These are phyloP conservation scores for Mycena vulgaris DNA, from an alignment of 768 basidiomycete species.

Conservation along the genomic window DNA sequence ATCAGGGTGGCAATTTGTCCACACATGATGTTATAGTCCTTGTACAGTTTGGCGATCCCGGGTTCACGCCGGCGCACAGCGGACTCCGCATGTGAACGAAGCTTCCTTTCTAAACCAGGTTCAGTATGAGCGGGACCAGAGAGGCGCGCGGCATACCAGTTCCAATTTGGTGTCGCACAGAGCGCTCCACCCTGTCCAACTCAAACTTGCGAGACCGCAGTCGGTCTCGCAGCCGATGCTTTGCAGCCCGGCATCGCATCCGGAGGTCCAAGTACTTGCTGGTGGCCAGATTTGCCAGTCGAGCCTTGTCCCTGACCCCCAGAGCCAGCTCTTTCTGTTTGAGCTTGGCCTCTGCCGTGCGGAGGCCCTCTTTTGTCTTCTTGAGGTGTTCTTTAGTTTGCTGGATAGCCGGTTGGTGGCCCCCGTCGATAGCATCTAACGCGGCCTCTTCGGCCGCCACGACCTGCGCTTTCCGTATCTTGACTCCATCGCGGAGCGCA, in stretches of 20 bases:
- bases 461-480: background rate
- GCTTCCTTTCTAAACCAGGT: constrained; percentile 41
- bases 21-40: constrained; percentile 49
- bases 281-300: constrained; percentile 24
- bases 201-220: constrained; percentile 48
- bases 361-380: background rate
- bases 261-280: constrained; percentile 37
- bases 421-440: background rate
- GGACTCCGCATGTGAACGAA: constrained; percentile 46
- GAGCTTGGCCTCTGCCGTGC: background rate
- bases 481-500: background rate
- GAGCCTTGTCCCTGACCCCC: constrained; percentile 9
- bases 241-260: constrained; percentile 45
- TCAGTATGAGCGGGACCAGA: constrained; percentile 23
- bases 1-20: constrained; percentile 42
- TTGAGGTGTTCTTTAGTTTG: background rate
- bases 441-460: background rate
- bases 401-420: background rate
- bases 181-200: constrained; percentile 40
- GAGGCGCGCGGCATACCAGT: background rate
- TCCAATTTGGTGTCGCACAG: constrained; percentile 34
- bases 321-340: constrained; percentile 23
- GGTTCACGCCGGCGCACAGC: constrained; percentile 46
- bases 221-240: constrained; percentile 39
- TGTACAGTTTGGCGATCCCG: constrained; percentile 42